phyloP scores from a whole-genome alignment of 345 rosid species.

The Erysimum cheiranthoides region DNA sequence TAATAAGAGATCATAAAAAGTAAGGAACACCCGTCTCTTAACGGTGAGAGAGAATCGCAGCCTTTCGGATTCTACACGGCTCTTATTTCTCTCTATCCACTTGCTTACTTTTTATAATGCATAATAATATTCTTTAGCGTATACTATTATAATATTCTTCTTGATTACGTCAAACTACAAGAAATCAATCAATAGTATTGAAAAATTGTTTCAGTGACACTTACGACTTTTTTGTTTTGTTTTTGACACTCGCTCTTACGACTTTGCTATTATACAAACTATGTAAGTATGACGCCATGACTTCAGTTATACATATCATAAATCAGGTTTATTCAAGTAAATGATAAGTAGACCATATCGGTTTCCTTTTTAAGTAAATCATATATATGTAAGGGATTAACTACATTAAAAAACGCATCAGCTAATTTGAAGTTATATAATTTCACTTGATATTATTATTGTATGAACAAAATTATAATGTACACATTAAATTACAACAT shows the following conservation, averaged over 20 bases:
- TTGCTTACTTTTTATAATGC: conserved; percentile 31
- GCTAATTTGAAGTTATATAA: neutral
- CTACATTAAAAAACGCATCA: neutral
- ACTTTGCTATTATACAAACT: conserved; percentile 16
- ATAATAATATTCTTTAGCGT: conserved; percentile 20
- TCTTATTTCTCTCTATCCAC: conserved; percentile 36
- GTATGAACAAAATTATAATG: conserved; percentile 39
- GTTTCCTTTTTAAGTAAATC: no score
- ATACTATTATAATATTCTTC: conserved; percentile 33
- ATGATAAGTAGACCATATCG: neutral
- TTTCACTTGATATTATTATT: conserved; percentile 17
- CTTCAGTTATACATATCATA: conserved; percentile 5
- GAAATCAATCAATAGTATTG: conserved; percentile 21
- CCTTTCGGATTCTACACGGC: conserved; percentile 50
- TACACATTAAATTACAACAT: conserved; percentile 36
- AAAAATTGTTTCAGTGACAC: conserved; percentile 11
- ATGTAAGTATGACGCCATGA: conserved; percentile 15
- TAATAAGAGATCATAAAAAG: conserved; percentile 5
- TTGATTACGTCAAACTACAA: conserved; percentile 37
- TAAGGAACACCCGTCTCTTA: conserved; percentile 46
- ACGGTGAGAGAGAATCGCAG: conserved; percentile 46
- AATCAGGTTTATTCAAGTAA: neutral
- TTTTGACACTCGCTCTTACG: neutral
- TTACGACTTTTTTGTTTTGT: no score
- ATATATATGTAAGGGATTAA: neutral